Base-by-base conservation (phyloP, 495 filamentous ascomycete species). In the Hypoxylon lienhwacheense region DNA sequence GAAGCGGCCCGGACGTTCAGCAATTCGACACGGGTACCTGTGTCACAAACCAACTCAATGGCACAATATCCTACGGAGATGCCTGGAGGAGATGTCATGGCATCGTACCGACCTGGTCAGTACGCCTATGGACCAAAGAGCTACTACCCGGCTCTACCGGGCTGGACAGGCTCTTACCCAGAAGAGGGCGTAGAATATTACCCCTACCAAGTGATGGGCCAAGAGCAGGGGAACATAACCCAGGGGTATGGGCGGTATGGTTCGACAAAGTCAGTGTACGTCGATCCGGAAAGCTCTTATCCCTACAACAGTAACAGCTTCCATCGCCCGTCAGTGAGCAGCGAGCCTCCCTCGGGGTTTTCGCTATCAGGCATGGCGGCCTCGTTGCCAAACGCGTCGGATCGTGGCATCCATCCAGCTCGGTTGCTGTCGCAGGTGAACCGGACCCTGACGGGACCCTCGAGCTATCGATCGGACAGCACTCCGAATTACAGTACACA, bases 171-270 rank as follows among this genome's bases (percentile, higher is more conserved):
- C 5, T 49, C 66, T 0, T 74, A 73, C 53, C 31, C 47, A 5
- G 70, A 73, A 1, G 74, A 76, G 14, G 66, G 64, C 5, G 67
- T 73, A 14, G 73, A 76, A 20, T 79, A 77, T 45, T 62, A 65
- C 19, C 14, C 66, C 1, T 72, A 72, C 26, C 55, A 35, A 11
- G 39, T 73, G 5, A 35, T 77, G 16, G 55, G 45, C 36, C 54
- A 60, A 32, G 76, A 75, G 3, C 35, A 67, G 1, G 37, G 61
- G 7, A 34, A 57, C 33, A 64, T 73, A 20, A 47, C 71, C 25
- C 65, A 62, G 10, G 46, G 59, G 16, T 68, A 65, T 15, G 66
- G 65, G 55, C 49, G 58, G 4, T 69, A 52, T 48, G 26, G 35
- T 46, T 22, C 66, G 43, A 54, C 64, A 58, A 65, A 66, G 53